Evolutionary conservation across 495 filamentous ascomycete species (phyloP), one percentile per base, ranked within the genome.

Genomic region (Wilcoxina mikolae): DNA sequence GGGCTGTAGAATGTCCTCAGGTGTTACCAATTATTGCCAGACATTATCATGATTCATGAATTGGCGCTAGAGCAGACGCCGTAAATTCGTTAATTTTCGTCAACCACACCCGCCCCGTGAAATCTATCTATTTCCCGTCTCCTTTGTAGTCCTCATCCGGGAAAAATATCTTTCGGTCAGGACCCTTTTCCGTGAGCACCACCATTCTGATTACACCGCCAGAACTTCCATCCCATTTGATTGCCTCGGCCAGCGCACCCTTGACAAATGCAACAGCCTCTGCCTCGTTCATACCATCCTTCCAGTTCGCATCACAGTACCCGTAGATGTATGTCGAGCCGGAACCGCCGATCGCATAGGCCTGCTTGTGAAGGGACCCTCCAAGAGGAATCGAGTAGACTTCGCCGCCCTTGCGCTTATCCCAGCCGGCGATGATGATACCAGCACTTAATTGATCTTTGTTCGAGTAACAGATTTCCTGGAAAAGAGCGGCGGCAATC

Each of bases 321-420:
- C 91, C 91, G 73, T 95, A 96, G 71, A 98, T 98, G 74, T 96
- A 98, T 47, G 91, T 96, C 61, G 90, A 95, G 12, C 91, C 91
- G 7, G 89, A 95, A 49, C 91, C 91, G 60, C 93, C 90, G 58
- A 98, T 98, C 35, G 93, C 78, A 64, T 95, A 98, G 11, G 88
- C 65, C 69, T 96, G 89, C 74, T 94, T 94, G 79, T 98, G 91
- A 57, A 98, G 78, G 25, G 91, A 96, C 51, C 91, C 93, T 67
- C 91, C 93, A 43, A 96, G 75, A 2, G 91, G 93, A 65, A 98
- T 96, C 66, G 85, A 87, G 71, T 95, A 98, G 28, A 96, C 90
- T 65, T 95, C 87, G 43, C 91, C 91, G 51, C 91, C 91, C 67
- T 94, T 85, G 65, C 84, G 79, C 58, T 83, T 80, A 68, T 96